A percentile compares a stretch with the other conserved stretches of the same genome.
Evolutionary conservation across 768 basidiomycete species (phyloP).

Genomic region (Clitopilus passeckerianus): DNA sequence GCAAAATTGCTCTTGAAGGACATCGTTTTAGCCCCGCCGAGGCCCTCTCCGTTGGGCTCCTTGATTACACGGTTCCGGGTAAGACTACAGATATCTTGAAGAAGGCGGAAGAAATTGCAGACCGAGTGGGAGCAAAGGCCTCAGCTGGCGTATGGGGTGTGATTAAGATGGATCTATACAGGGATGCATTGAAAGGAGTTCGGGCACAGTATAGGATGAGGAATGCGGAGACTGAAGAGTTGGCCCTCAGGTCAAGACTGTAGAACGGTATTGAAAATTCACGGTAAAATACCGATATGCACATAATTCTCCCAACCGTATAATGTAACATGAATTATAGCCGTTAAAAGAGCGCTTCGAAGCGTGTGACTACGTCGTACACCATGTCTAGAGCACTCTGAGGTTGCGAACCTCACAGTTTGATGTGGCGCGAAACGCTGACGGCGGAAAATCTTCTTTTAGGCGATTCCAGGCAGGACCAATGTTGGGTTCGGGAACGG

Average conservation of each 20-base stretch:
- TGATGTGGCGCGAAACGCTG: too few species aligned
- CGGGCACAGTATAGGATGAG: neutral
- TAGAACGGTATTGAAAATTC: too few species aligned
- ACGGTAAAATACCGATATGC: too few species aligned
- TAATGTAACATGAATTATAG: too few species aligned
- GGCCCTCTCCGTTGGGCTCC: constrained; percentile 56
- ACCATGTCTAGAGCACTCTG: too few species aligned
- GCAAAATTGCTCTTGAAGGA: constrained; percentile 77
- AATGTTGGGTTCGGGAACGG: too few species aligned
- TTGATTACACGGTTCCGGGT: constrained; percentile 66
- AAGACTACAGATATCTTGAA: constrained; percentile 55
- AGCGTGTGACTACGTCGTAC: too few species aligned
- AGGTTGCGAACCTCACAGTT: too few species aligned
- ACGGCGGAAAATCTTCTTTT: too few species aligned
- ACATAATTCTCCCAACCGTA: too few species aligned
- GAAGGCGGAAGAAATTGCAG: constrained; percentile 62
- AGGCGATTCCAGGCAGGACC: too few species aligned
- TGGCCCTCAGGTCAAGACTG: neutral
- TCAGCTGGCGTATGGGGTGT: constrained; percentile 64
- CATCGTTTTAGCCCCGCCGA: constrained; percentile 74
- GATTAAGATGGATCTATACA: constrained; percentile 49
- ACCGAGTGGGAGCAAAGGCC: constrained; percentile 44
- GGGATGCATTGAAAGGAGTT: neutral
- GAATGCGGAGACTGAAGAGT: neutral
- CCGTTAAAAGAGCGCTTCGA: too few species aligned